phyloP scores from a whole-genome alignment of 192 early-diverging fungal species.

The Linnemannia exigua region DNA sequence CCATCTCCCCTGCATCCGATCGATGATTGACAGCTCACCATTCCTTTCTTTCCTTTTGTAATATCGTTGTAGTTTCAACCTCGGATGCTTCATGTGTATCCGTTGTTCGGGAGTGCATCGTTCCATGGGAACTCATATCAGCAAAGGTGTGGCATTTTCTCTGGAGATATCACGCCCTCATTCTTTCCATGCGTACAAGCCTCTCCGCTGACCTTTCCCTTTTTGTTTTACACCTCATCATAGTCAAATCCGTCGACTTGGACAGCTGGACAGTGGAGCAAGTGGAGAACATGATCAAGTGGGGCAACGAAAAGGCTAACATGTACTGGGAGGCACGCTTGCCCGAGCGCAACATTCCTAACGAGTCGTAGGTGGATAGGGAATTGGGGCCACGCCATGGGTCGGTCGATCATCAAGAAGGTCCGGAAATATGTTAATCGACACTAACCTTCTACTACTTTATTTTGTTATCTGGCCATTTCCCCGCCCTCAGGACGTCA shows the following conservation, averaged over 20 bases:
- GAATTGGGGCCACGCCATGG: neutral
- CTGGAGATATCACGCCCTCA: neutral
- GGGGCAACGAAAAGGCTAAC: constrained; percentile 83
- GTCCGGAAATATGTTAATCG: neutral
- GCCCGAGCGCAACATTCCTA: constrained; percentile 59
- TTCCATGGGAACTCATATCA: constrained; percentile 88
- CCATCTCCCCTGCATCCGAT: neutral
- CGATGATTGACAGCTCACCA: neutral
- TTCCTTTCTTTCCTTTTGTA: constrained; percentile 1
- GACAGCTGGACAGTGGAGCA: constrained; percentile 87
- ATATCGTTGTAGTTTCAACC: constrained; percentile 52
- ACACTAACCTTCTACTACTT: constrained; percentile 9
- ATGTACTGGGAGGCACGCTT: constrained; percentile 75
- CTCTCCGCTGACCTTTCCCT: neutral
- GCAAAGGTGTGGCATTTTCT: constrained; percentile 70
- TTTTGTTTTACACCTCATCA: neutral
- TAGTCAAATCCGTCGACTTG: constrained; percentile 89
- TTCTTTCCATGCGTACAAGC: neutral
- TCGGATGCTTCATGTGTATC: constrained; percentile 75
- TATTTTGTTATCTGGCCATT: neutral
- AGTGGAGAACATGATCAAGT: constrained; percentile 82
- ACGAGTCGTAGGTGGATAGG: constrained; percentile 60
- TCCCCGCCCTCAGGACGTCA: constrained; percentile 27
- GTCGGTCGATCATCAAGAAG: neutral
- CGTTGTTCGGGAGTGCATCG: constrained; percentile 82